Percentiles rank a stretch among this genome's conserved stretches.
These are phyloP conservation scores for Xerocomellus chrysenteron DNA, from an alignment of 768 basidiomycete genomes.

Conservation along the genomic window DNA sequence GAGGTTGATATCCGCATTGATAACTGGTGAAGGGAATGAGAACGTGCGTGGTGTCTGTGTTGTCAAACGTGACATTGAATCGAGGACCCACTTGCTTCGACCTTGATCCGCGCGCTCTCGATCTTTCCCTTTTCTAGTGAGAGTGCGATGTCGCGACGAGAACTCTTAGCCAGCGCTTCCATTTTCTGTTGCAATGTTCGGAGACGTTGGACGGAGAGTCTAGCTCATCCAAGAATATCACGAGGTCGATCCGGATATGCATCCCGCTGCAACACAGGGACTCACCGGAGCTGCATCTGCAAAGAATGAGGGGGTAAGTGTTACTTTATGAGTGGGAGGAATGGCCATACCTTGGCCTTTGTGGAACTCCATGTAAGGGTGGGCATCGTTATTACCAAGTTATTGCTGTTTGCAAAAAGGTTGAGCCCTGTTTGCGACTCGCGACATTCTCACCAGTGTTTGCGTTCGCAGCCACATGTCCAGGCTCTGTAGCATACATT, in stretches of 20 bases:
- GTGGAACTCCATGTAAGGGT: conserved; percentile 54
- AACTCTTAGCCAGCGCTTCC: conserved; percentile 72
- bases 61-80: conserved; percentile 9
- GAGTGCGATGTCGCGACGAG: conserved; percentile 78
- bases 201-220: conserved; percentile 81
- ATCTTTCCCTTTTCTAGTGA: conserved; percentile 76
- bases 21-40: conserved; percentile 45
- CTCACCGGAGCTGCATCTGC: conserved; percentile 51
- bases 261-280: conserved; percentile 1
- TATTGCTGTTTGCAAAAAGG: no score
- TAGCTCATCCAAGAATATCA: conserved; percentile 30
- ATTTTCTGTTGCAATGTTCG: conserved; percentile 91
- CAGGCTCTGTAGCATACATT: no score
- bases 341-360: conserved; percentile 52
- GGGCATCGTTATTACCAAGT: conserved; percentile 20
- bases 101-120: conserved; percentile 83
- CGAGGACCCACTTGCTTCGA: conserved; percentile 68
- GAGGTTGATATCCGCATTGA: conserved; percentile 80
- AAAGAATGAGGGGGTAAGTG: conserved; percentile 2
- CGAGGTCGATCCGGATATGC: neutral
- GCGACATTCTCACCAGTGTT: no score
- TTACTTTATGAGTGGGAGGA: neutral
- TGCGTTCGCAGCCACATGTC: no score
- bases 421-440: no score
- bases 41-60: conserved; percentile 16